phyloP scores from a whole-genome alignment of 2,329 filamentous ascomycete species.

The Fonsecaea erecta region DNA sequence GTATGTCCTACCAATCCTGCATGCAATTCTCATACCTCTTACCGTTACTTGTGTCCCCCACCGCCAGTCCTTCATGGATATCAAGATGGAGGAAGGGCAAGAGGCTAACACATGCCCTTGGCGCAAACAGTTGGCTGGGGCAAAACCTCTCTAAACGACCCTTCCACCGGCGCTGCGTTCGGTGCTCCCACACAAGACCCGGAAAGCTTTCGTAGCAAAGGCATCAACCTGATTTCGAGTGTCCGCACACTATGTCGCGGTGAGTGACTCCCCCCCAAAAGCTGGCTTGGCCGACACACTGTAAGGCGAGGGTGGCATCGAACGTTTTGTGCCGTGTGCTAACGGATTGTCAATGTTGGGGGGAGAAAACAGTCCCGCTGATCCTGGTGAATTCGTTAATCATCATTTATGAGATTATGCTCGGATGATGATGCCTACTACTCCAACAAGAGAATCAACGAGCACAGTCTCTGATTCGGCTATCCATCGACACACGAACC shows the following conservation, averaged over 20 bases:
- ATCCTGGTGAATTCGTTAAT: constrained; percentile 74
- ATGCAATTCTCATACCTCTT: background rate
- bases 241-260: constrained; percentile 25
- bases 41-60: background rate
- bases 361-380: constrained; percentile 68
- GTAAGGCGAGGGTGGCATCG: too few species aligned
- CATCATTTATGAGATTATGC: constrained; percentile 4
- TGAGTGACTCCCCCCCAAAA: constrained; percentile 20
- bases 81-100: too few species aligned
- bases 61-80: constrained; percentile 10
- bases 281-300: background rate
- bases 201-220: constrained; percentile 80
- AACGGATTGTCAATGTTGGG: background rate
- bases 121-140: constrained; percentile 75
- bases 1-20: constrained; percentile 31
- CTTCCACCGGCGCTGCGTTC: constrained; percentile 71
- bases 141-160: constrained; percentile 45
- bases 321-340: background rate
- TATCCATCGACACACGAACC: background rate
- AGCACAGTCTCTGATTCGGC: background rate
- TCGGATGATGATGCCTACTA: background rate
- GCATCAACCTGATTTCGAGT: constrained; percentile 87
- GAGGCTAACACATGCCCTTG: background rate
- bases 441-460: background rate
- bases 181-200: constrained; percentile 69